Evolutionary conservation across 225 moss, liverwort and hornwort species (phyloP).

Genomic region (Straminergon stramineum): DNA sequence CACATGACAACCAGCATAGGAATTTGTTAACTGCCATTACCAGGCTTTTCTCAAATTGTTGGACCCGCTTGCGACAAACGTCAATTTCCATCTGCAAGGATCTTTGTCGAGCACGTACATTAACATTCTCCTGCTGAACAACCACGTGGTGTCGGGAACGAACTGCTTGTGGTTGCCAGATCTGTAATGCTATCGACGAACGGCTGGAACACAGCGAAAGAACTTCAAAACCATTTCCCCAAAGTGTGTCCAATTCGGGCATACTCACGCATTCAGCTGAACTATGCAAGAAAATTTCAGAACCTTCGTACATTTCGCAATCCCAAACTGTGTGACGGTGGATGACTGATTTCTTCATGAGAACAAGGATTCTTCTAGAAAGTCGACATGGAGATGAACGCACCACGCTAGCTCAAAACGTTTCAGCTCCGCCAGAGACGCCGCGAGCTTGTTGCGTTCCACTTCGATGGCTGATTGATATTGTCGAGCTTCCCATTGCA

Average conservation of each 20-base stretch:
- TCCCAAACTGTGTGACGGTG: neutral
- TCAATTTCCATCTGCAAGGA: slow-evolving; percentile 49
- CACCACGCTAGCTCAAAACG: slow-evolving; percentile 35
- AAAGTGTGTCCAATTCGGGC: neutral
- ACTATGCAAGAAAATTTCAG: neutral
- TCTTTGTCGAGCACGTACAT: slow-evolving; percentile 24
- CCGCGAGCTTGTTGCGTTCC: slow-evolving; percentile 27
- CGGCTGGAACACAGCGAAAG: slow-evolving; percentile 16
- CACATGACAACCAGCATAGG: neutral
- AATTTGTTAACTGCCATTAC: slow-evolving; percentile 5
- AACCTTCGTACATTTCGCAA: neutral
- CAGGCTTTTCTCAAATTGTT: slow-evolving; percentile 45
- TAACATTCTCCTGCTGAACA: slow-evolving; percentile 38
- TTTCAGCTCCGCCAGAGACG: slow-evolving; percentile 15
- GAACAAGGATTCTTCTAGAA: neutral
- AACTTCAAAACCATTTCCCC: neutral
- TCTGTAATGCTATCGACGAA: slow-evolving; percentile 28
- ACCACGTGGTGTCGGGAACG: slow-evolving; percentile 40
- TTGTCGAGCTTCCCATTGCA: slow-evolving; percentile 19
- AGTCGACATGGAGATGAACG: neutral
- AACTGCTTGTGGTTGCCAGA: slow-evolving; percentile 55
- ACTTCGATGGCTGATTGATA: neutral
- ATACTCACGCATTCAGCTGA: neutral
- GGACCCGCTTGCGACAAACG: slow-evolving; percentile 35
- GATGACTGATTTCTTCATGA: neutral